Base-by-base conservation (phyloP, 352 stramenopile genomes). In the Pythium angustatum region DNA sequence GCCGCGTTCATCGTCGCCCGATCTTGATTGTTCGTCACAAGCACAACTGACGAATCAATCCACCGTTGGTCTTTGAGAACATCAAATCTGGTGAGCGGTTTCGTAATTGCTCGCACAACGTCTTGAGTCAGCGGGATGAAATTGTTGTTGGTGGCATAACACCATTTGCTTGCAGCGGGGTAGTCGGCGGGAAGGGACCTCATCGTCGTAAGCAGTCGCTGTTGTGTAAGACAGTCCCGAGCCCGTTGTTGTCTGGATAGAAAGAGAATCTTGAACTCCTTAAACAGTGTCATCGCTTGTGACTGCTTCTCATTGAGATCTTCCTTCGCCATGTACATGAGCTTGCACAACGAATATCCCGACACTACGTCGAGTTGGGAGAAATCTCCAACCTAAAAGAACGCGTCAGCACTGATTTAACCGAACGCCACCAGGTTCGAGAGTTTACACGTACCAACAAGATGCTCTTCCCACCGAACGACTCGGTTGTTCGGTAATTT, bases 321-420 rank as follows among this genome's bases (percentile, higher is more conserved):
- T 7, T 38, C 33, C 33, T 38, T 38, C 14, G 33, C 33, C n/a
- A n/a, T n/a, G 14, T 38, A 38, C 33, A 38, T 38, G 8, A 14
- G 14, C 14, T 14, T 38, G 33, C 33, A 38, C 33, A 38, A 38
- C 14, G 33, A 7, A 38, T 14, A 14, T 14, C 33, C 33, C 8
- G 33, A 38, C 33, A 38, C 33, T 14, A 38, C 33, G 7, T 7
- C 3, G 11, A 64, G 44, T 24, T 64, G 57, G 6, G 10, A 27
- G 19, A 64, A 64, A 43, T 64, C 57, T 15, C 57, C 57, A 27
- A 64, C 57, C 57, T 64, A n/a, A 1, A 40, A n/a, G n/a, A n/a
- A n/a, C n/a, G n/a, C n/a, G n/a, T n/a, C n/a, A n/a, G n/a, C n/a
- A n/a, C n/a, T n/a, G n/a, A n/a, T n/a, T n/a, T 11, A 31, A 7